Evolutionary conservation across 768 basidiomycete species (phyloP).

Genomic region (Lentinula detonsa): DNA sequence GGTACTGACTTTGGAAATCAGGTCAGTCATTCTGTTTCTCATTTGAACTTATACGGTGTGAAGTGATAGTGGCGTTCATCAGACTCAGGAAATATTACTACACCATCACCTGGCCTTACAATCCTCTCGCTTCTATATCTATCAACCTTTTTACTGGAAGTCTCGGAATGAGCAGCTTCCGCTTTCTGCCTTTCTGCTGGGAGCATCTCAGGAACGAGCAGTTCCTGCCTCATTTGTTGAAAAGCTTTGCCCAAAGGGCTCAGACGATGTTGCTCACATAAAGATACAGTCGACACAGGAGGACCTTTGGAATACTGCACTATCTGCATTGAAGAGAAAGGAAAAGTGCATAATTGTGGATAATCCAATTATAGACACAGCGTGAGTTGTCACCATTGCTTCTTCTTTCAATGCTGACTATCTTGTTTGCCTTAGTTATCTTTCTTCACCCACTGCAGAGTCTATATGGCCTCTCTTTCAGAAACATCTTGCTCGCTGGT

Average conservation of each 20-base stretch:
- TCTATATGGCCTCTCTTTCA: constrained; percentile 34
- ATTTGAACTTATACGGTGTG: neutral
- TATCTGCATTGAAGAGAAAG: constrained; percentile 21
- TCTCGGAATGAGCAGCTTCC: constrained; percentile 34
- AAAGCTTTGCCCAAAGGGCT: constrained; percentile 29
- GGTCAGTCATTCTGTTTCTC: constrained; percentile 16
- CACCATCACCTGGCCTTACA: constrained; percentile 39
- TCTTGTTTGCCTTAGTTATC: constrained; percentile 21
- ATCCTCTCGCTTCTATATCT: constrained; percentile 33
- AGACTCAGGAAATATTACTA: constrained; percentile 41
- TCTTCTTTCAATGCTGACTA: neutral
- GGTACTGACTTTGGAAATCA: constrained; percentile 48
- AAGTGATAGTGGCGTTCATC: neutral
- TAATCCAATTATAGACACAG: constrained; percentile 38
- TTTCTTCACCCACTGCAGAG: constrained; percentile 32
- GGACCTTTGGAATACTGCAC: constrained; percentile 31
- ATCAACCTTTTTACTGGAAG: constrained; percentile 41
- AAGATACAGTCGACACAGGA: constrained; percentile 18
- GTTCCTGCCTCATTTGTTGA: constrained; percentile 25
- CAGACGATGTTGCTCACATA: constrained; percentile 28
- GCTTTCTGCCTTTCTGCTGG: constrained; percentile 35
- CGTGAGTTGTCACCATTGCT: constrained; percentile 19
- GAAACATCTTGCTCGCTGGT: constrained; percentile 30
- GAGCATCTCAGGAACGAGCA: constrained; percentile 31
- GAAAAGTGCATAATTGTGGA: constrained; percentile 38